Base-by-base conservation (phyloP, 2,329 filamentous ascomycete genomes). In the Pestalotiopsis sp. region DNA sequence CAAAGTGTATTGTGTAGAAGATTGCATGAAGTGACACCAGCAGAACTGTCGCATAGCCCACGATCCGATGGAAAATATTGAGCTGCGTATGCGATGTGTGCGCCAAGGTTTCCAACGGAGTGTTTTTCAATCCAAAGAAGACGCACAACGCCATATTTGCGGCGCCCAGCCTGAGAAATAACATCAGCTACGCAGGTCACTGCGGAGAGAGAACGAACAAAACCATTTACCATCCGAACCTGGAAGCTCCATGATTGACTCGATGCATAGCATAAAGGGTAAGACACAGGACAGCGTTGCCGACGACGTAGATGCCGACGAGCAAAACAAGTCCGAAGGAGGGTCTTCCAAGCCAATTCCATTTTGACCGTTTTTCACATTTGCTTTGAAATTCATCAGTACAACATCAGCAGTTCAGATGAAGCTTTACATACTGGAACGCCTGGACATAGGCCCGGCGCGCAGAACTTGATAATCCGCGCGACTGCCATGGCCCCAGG, bases 351-450 rank as follows among this genome's bases (percentile, higher is more conserved):
- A 52, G 45, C 45, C 45, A 52, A 11, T 3, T 52, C n/a, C 2
- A 52, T 2, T 11, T 11, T 52, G n/a, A 3, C 6, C 4, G 45
- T 52, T 2, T 52, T 20, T 52, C 45, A 52, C 20, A 9, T 52
- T 3, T 11, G 14, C 45, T 52, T n/a, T 4, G 6, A 11, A 7
- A 52, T 0, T 5, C 9, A 3, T 52, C 17, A 52, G 45, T 52
- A 52, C 11, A n/a, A 3, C 2, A n/a, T 9, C 1, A 20, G 31
- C 7, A 2, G 6, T n/a, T 20, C 2, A 20, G 0, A 2, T n/a
- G 45, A 1, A 11, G 17, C 2, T 52, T 52, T 17, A 52, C 45
- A 52, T 52, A 52, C 45, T 3, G 7, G 20, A 52, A 52, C 0
- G 20, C 45, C 11, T 1, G 2, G 4, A 1, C 20, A n/a, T 52